Percentiles rank a stretch among this genome's conserved stretches.
These are phyloP conservation scores for Chytriomyces hyalinus DNA, from an alignment of 192 early-diverging fungal genomes.

Conservation along the genomic window DNA sequence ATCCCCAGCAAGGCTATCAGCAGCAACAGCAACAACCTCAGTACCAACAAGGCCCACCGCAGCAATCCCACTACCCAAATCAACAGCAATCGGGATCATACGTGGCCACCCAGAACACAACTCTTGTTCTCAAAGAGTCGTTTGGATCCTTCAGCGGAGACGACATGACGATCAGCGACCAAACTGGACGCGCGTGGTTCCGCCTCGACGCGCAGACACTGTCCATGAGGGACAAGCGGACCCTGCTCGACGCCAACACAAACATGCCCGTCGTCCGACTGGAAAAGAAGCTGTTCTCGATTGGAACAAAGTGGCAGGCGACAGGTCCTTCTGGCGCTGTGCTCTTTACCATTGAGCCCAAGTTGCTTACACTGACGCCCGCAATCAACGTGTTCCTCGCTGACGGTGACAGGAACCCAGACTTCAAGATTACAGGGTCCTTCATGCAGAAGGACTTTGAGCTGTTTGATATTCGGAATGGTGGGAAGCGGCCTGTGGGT, in stretches of 20 bases:
- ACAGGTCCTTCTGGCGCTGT: background rate
- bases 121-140: conserved; percentile 19
- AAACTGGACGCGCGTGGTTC: conserved; percentile 12
- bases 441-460: conserved; percentile 13
- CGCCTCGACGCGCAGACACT: conserved; percentile 19
- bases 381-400: conserved; percentile 3
- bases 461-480: conserved; percentile 17
- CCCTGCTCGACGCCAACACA: conserved; percentile 25
- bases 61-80: background rate
- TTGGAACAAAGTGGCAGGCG: conserved; percentile 17
- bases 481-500: conserved; percentile 1
- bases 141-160: conserved; percentile 4
- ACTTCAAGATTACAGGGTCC: conserved; percentile 21
- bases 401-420: conserved; percentile 27
- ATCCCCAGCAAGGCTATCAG: background rate
- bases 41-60: background rate
- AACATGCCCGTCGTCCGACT: background rate
- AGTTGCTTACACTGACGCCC: conserved; percentile 19
- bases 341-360: conserved; percentile 22
- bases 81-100: background rate
- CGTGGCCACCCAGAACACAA: conserved; percentile 9
- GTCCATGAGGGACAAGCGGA: conserved; percentile 20
- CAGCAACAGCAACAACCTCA: background rate
- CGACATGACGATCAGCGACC: conserved; percentile 22
- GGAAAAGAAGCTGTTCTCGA: background rate